Evolutionary conservation across 345 rosid genomes (phyloP).

Genomic region (Cardiospermum halicacabum): DNA sequence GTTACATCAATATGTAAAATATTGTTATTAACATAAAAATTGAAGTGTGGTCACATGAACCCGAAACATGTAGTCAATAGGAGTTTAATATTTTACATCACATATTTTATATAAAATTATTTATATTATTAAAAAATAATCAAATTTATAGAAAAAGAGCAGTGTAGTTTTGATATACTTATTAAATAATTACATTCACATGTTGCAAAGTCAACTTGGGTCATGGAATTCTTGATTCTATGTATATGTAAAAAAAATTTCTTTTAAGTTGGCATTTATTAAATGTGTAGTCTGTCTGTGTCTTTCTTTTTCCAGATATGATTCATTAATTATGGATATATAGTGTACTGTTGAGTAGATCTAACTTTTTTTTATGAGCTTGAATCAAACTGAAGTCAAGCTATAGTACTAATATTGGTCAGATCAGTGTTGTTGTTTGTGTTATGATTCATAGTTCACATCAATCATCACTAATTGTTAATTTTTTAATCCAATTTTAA

Average conservation of each 20-base stretch:
- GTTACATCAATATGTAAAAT: slow-evolving; percentile 16
- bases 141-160: neutral
- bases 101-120: neutral
- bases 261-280: no score
- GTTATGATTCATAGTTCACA: no score
- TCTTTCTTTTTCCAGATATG: neutral
- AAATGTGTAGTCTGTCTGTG: neutral
- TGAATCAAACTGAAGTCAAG: neutral
- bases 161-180: slow-evolving; percentile 9
- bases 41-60: slow-evolving; percentile 7
- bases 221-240: no score
- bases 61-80: neutral
- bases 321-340: neutral
- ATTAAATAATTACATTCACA: slow-evolving; percentile 14
- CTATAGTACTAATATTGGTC: neutral
- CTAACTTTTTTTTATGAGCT: neutral
- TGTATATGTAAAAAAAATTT: no score
- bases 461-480: no score
- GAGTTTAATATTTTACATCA: neutral
- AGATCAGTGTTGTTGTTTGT: neutral
- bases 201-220: slow-evolving; percentile 25
- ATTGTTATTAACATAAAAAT: neutral
- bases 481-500: no score
- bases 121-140: neutral
- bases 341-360: neutral